phyloP scores from a whole-genome alignment of 2,329 filamentous ascomycete species.

The Parascedosporium putredinis region DNA sequence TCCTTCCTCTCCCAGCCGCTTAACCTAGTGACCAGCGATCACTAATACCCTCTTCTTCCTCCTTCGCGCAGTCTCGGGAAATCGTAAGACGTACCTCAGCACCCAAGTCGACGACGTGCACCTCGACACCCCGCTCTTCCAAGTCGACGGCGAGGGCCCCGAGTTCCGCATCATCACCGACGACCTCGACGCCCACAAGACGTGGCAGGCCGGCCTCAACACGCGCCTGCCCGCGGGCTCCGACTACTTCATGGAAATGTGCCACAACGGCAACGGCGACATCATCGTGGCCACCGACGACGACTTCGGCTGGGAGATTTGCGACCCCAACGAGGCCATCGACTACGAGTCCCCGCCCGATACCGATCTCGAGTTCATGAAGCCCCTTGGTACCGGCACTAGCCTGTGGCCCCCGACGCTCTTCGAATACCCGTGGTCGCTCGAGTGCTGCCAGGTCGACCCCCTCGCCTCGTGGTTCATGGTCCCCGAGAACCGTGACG shows the following conservation, averaged over 20 bases:
- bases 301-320: slow-evolving; percentile 32
- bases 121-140: slow-evolving; percentile 39
- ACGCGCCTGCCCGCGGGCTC: slow-evolving; percentile 39
- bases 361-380: slow-evolving; percentile 33
- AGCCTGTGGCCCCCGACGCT: slow-evolving; percentile 40
- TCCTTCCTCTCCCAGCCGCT: too few species aligned
- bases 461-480: slow-evolving; percentile 42
- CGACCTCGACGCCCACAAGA: slow-evolving; percentile 36
- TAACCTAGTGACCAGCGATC: too few species aligned
- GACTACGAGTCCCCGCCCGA: slow-evolving; percentile 33
- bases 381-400: slow-evolving; percentile 38
- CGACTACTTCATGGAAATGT: slow-evolving; percentile 40
- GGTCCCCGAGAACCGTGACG: slow-evolving; percentile 35
- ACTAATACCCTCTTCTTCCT: too few species aligned
- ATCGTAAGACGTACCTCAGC: slow-evolving; percentile 41
- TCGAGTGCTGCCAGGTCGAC: slow-evolving; percentile 38
- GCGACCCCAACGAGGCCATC: slow-evolving; percentile 29
- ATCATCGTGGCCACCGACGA: slow-evolving; percentile 43
- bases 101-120: slow-evolving; percentile 56
- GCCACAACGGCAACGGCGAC: slow-evolving; percentile 36
- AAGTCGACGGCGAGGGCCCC: slow-evolving; percentile 28
- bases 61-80: slow-evolving; percentile 37
- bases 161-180: slow-evolving; percentile 36
- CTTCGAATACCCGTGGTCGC: slow-evolving; percentile 39
- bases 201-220: slow-evolving; percentile 31